These are phyloP conservation scores for Colletotrichum melonis DNA, from an alignment of 2,329 filamentous ascomycete genomes.

Conservation along the genomic window DNA sequence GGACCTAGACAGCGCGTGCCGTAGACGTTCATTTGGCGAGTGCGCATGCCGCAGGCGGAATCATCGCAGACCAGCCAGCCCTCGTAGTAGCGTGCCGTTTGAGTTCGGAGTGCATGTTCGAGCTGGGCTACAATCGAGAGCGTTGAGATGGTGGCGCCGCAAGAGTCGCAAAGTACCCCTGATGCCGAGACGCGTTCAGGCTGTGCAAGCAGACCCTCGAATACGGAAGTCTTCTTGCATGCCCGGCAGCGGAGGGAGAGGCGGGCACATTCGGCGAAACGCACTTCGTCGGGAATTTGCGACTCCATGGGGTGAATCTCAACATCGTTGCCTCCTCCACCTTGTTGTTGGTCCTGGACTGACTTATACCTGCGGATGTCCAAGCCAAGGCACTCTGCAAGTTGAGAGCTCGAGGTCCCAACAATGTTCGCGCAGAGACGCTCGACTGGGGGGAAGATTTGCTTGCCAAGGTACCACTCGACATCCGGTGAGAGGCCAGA, in stretches of 20 bases:
- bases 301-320: constrained; percentile 94
- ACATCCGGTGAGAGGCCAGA: constrained; percentile 85
- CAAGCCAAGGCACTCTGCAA: constrained; percentile 93
- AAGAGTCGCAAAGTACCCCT: constrained; percentile 79
- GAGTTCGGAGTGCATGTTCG: constrained; percentile 82
- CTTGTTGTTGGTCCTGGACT: constrained; percentile 56
- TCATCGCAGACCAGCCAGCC: constrained; percentile 94
- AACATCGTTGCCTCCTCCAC: constrained; percentile 64
- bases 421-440: constrained; percentile 96
- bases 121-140: constrained; percentile 87
- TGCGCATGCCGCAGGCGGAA: constrained; percentile 84
- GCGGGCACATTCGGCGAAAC: constrained; percentile 84
- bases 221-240: constrained; percentile 79
- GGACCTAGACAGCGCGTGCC: constrained; percentile 91
- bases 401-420: constrained; percentile 88
- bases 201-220: constrained; percentile 77
- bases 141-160: constrained; percentile 72
- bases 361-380: constrained; percentile 86
- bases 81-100: constrained; percentile 89
- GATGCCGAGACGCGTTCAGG: constrained; percentile 73
- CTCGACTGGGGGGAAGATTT: constrained; percentile 97
- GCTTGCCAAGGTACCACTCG: constrained; percentile 98
- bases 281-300: constrained; percentile 90
- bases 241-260: constrained; percentile 83
- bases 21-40: constrained; percentile 92